Base-by-base conservation (phyloP, 2,329 filamentous ascomycete genomes). In the Rutstroemia sp. region DNA sequence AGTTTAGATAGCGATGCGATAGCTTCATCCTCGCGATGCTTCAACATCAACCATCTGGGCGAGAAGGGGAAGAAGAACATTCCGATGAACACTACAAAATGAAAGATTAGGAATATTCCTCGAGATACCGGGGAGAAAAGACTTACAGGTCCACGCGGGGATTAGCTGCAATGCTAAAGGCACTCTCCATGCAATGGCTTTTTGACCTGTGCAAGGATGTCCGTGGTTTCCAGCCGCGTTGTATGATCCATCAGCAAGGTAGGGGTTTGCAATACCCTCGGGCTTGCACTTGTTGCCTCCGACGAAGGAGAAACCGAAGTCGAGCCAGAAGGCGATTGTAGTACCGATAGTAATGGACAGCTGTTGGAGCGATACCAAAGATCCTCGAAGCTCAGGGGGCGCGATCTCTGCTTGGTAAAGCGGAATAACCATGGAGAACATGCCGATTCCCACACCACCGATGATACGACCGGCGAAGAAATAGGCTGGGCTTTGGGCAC, bases 341-440 rank as follows among this genome's bases (percentile, higher is more conserved):
- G 51, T 78, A 34, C 80, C 80, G 25, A 74, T 73, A 0, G 78
- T 80, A 59, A 83, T 81, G 53, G 82, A 66, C 4, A 78, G 78
- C n/a, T 79, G 79, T 65, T 83, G 80, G 48, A 83, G 75, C 78
- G 82, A 82, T 65, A 83, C 79, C 27, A 82, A 71, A 61, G 80
- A 80, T 19, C 80, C 80, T 51, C 80, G 73, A 61, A 81, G 79
- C 62, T 83, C 76, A 2, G 78, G 72, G 10, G 75, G 76, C 41
- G 79, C 81, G 2, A 77, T 80, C 66, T 84, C 81, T 0, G 79
- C 80, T 58, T 83, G 79, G 80, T 81, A 84, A 48, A 79, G 82
- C 7, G 81, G 81, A 2, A 77, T 72, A 19, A 72, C 74, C 4
- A 72, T 73, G 0, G 74, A 76, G 57, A 76, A 76, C 65, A 76